Evolutionary conservation across 2,329 filamentous ascomycete genomes (phyloP).

Genomic region (Boeremia lycopersici): DNA sequence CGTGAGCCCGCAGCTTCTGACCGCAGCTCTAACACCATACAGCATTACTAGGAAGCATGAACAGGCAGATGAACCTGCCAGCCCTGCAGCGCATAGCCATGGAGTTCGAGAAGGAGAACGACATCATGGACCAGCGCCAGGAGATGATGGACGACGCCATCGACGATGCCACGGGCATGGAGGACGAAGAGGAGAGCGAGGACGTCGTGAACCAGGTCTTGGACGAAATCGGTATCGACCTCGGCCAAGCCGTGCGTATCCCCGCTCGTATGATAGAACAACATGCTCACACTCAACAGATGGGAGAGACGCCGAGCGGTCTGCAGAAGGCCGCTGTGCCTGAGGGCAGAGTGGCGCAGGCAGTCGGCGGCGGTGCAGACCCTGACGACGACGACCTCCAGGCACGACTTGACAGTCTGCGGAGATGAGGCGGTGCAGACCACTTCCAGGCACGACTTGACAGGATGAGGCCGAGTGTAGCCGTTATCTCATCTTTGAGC

Average conservation of each 20-base stretch:
- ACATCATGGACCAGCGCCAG: slow-evolving; percentile 98
- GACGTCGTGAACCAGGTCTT: slow-evolving; percentile 96
- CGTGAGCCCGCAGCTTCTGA: background rate
- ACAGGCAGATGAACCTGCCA: slow-evolving; percentile 95
- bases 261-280: background rate
- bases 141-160: slow-evolving; percentile 99
- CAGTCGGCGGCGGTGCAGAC: slow-evolving; percentile 71
- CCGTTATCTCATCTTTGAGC: background rate
- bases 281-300: slow-evolving; percentile 57
- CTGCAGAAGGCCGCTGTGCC: slow-evolving; percentile 74
- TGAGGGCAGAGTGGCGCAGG: slow-evolving; percentile 83
- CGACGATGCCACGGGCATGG: slow-evolving; percentile 91
- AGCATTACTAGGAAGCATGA: slow-evolving; percentile 93
- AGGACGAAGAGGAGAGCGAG: slow-evolving; percentile 92
- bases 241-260: slow-evolving; percentile 78
- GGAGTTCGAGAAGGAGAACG: slow-evolving; percentile 99
- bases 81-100: slow-evolving; percentile 95
- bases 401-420: slow-evolving; percentile 86
- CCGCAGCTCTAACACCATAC: slow-evolving; percentile 20
- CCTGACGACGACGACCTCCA: slow-evolving; percentile 96
- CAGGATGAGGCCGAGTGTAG: slow-evolving; percentile 61
- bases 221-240: slow-evolving; percentile 94
- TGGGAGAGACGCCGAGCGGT: slow-evolving; percentile 88
- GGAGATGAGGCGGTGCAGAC: slow-evolving; percentile 61
- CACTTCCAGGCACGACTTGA: slow-evolving; percentile 93